These are phyloP conservation scores for Yamadazyma membranifaciens DNA, from an alignment of 1,139 yeast species.

Conservation along the genomic window DNA sequence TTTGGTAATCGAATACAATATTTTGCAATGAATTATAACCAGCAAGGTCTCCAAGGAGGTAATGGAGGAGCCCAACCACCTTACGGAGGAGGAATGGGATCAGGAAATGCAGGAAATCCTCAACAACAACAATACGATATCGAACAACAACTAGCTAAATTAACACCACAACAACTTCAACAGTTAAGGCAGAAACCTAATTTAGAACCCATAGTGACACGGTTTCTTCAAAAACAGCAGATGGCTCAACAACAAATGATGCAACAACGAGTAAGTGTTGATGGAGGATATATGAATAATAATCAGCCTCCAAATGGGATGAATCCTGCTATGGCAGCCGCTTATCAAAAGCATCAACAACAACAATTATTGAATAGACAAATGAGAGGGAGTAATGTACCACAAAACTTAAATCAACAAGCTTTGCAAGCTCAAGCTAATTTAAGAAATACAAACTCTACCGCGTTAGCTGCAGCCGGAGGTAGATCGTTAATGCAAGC, in stretches of 20 bases:
- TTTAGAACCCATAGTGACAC: conserved; percentile 39
- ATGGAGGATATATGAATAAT: conserved; percentile 1
- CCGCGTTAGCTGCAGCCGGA: conserved; percentile 10
- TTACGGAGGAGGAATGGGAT: conserved; percentile 3
- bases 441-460: conserved; percentile 10
- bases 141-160: conserved; percentile 31
- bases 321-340: conserved; percentile 5
- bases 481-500: conserved; percentile 6
- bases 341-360: conserved; percentile 5
- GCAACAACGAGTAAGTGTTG: conserved; percentile 6
- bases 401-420: conserved; percentile 6
- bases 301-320: not conserved
- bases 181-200: conserved; percentile 50
- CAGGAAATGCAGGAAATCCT: conserved; percentile 10
- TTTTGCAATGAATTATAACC: conserved; percentile 18
- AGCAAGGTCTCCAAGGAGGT: conserved; percentile 11
- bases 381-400: not conserved
- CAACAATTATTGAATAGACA: conserved; percentile 8
- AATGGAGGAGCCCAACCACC: conserved; percentile 10
- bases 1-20: not conserved
- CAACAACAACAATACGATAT: conserved; percentile 13
- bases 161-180: conserved; percentile 47
- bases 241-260: conserved; percentile 16
- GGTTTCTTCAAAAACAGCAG: conserved; percentile 39
- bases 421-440: conserved; percentile 8